Evolutionary conservation across 306 rosid genomes (phyloP), one percentile per base, ranked within the genome.

Genomic region (Prosopis cineraria): DNA sequence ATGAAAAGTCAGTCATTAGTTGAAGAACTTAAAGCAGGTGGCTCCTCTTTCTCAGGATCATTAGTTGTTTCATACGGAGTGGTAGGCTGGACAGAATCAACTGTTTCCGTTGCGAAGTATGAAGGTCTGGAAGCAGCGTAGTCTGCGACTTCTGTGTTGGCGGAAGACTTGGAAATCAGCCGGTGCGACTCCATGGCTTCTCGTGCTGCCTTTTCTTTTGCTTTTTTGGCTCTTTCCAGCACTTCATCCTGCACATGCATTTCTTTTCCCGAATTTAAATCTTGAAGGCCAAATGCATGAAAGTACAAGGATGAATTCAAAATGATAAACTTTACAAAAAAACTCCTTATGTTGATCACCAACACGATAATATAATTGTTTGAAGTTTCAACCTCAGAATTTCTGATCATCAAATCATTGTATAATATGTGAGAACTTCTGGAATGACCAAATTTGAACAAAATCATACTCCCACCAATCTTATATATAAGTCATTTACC

Each of bases 121-220:
- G 88, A 53, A 47, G 83, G 66, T 50, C 31, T 74, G 44, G 84
- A 55, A 70, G 74, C 22, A 78, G 41, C 79, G 6, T 69, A 69
- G 69, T 74, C 80, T 7, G 69, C 4, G 7, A 52, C 78, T 33
- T 65, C 77, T 27, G 81, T 70, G 14, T 77, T 40, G 29, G 50
- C 74, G 39, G 60, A 56, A 47, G 90, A 17, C 77, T 68, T 76
- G 30, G 89, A 40, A 70, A 83, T 1, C 3, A 83, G 83, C 31
- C 90, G 91, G 84, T 78, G 90, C 64, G 87, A 84, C 74, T 90
- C 97, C 40, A 40, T 19, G 39, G 96, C 88, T 63, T 95, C 93
- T 0, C 89, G 85, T 10, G 98, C 97, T 13, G 99, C 98, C 85
- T 87, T 89, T 69, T 93, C 98, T 86, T 90, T 93, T 3, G 93